Evolutionary conservation across 768 basidiomycete species (phyloP), one percentile per base, ranked within the genome.

Genomic region (Boletus speciosus): DNA sequence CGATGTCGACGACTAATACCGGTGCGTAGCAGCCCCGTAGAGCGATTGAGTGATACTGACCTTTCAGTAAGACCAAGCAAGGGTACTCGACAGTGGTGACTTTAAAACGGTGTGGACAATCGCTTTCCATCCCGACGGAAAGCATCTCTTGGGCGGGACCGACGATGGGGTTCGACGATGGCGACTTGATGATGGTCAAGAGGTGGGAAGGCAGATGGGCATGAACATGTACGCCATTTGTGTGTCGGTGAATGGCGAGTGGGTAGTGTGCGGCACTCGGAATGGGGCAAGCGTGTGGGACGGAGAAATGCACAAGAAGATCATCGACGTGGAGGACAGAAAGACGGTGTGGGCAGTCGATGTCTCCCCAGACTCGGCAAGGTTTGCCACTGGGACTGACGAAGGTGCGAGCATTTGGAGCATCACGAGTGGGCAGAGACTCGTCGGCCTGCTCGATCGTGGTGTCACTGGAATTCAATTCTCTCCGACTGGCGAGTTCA

Each of bases 51-150:
- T 8, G 1, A 16, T 16, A 16, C 42, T 43, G 15, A 43, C 42
- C 1, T 1, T 27, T n/a, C 9, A 27, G 14, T 14, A 43, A 43
- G 42, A 27, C 15, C 15, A 43, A 27, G 15, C 25, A 0, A 42
- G 3, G 2, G 9, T 27, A 1, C 15, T 43, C 10, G 15, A 27
- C 15, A 27, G 6, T 2, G 23, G 40, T 23, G 3, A 0, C 40
- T 41, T 14, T 41, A 10, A 1, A 2, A 2, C 0, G 0, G 40
- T 27, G 1, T 43, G 0, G 1, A 16, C 42, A 5, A 9, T 27
- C 4, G 25, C 42, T 3, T 27, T 43, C 42, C 42, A 43, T 0
- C 40, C 40, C 12, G 19, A 41, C 3, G 21, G 21, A 23, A 41
- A 7, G 12, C 40, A 41, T 15, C 1, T 16, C 5, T 42, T 42